Conservation (phyloP, 2,329 filamentous ascomycete genomes). For the Hortaea werneckii region DNA sequence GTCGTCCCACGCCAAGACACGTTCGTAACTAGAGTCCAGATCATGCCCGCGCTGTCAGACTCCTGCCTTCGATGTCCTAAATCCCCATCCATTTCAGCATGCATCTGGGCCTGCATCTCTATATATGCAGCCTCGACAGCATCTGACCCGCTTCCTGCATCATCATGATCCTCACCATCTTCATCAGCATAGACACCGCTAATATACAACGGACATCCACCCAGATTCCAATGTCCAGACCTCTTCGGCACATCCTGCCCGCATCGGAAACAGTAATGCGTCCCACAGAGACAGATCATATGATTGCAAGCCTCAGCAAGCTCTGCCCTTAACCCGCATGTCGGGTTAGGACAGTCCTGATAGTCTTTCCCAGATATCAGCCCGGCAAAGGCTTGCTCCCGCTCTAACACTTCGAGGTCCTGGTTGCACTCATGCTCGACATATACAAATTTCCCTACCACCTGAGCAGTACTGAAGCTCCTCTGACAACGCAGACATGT, state of each 20-base stretch:
- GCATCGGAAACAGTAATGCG: constrained; percentile 9
- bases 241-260: constrained; percentile 2
- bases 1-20: too few relatives aligned
- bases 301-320: constrained; percentile 11
- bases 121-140: too few relatives aligned
- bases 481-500: constrained; percentile 2
- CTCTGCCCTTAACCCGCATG: constrained; percentile 4
- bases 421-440: constrained; percentile 8
- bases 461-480: neutral
- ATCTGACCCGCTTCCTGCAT: too few relatives aligned
- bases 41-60: too few relatives aligned
- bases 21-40: too few relatives aligned
- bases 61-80: too few relatives aligned
- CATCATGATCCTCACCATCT: neutral
- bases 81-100: too few relatives aligned
- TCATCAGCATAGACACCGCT: neutral
- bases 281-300: constrained; percentile 9
- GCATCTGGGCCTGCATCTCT: too few relatives aligned
- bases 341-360: constrained; percentile 8
- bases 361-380: constrained; percentile 10
- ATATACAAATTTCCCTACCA: neutral
- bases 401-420: neutral
- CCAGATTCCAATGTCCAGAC: neutral
- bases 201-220: neutral
- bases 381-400: constrained; percentile 7